Percentiles rank a stretch among this genome's conserved stretches.
Evolutionary conservation across 2,329 filamentous ascomycete species (phyloP).

Genomic region (Fusarium sp.): DNA sequence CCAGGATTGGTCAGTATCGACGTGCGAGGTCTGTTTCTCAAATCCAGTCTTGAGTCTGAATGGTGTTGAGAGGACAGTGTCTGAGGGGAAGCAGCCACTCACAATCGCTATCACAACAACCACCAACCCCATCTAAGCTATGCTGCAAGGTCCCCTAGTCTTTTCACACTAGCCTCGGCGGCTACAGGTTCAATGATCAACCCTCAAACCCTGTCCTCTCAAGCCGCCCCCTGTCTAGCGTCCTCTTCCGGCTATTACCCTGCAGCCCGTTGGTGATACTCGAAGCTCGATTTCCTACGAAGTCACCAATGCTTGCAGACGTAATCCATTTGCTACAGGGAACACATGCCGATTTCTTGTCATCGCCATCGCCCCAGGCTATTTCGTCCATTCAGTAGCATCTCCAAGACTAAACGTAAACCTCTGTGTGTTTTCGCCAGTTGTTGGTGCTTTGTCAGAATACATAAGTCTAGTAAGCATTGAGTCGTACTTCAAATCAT

Average conservation of each 20-base stretch:
- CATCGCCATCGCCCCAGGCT: neutral
- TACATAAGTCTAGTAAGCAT: neutral
- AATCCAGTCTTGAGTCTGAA: neutral
- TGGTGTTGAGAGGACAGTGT: slow-evolving; percentile 2
- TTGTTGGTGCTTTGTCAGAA: neutral
- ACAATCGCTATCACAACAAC: slow-evolving; percentile 19
- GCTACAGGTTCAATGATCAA: slow-evolving; percentile 33
- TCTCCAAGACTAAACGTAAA: neutral
- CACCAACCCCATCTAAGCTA: slow-evolving; percentile 8
- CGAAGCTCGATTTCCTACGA: neutral
- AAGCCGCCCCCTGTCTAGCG: neutral
- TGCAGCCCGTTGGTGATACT: neutral
- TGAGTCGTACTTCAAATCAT: neutral
- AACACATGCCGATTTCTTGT: neutral
- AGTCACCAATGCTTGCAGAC: neutral
- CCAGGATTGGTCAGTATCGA: slow-evolving; percentile 2
- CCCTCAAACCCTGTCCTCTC: neutral
- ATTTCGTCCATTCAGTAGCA: neutral
- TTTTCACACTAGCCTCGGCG: slow-evolving; percentile 38
- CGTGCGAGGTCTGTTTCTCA: slow-evolving; percentile 18
- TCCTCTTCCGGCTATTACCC: neutral
- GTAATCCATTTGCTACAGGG: neutral
- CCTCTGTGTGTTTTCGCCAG: neutral
- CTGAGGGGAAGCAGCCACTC: slow-evolving; percentile 28
- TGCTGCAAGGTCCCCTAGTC: slow-evolving; percentile 27